Conservation (phyloP, 129 eudicot genomes). For the Calendula officinalis region DNA sequence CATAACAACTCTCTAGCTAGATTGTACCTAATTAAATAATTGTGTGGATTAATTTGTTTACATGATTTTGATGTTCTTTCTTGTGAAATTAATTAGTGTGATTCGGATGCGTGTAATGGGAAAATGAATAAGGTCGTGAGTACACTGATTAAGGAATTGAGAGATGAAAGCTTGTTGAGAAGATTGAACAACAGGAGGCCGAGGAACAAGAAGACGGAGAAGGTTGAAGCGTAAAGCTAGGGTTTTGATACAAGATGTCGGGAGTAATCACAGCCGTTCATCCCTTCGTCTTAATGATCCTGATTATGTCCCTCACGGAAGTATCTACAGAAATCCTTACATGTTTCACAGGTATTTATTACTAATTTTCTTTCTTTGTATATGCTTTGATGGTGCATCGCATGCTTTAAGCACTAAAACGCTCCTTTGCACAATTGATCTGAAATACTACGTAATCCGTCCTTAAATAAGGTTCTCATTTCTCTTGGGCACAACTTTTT, state of each 20-base stretch:
- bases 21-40: background rate
- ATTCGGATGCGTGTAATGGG: slow-evolving; percentile 34
- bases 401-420: background rate
- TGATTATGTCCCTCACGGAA: slow-evolving; percentile 66
- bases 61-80: background rate
- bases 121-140: slow-evolving; percentile 63
- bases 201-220: slow-evolving; percentile 51
- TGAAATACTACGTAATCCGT: background rate
- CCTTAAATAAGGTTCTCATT: too few species aligned
- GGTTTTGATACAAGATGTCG: slow-evolving; percentile 48
- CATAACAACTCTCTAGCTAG: background rate
- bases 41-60: background rate
- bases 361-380: background rate
- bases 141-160: slow-evolving; percentile 41
- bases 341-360: slow-evolving; percentile 65
- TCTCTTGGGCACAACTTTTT: too few species aligned
- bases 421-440: background rate
- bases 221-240: slow-evolving; percentile 63
- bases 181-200: slow-evolving; percentile 29
- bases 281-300: slow-evolving; percentile 32
- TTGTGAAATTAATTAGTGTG: slow-evolving; percentile 14
- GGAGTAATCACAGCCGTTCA: slow-evolving; percentile 26
- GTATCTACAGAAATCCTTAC: slow-evolving; percentile 59
- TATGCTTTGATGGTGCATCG: slow-evolving; percentile 6
- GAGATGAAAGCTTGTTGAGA: slow-evolving; percentile 39